These are phyloP conservation scores for Cucumis hystrix DNA, from an alignment of 306 rosid genomes.

Conservation along the genomic window DNA sequence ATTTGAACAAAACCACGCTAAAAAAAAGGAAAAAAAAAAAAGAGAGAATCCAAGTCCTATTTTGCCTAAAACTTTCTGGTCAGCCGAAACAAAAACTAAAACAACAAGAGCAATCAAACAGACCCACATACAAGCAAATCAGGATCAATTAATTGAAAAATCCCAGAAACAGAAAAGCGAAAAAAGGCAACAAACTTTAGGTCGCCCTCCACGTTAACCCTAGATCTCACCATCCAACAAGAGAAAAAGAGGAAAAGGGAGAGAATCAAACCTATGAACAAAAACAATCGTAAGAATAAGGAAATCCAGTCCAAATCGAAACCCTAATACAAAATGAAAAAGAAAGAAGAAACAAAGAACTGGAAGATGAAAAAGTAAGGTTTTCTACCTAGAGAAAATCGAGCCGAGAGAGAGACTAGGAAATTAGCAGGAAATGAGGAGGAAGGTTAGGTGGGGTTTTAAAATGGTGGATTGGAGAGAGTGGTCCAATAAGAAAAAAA, in stretches of 20 bases:
- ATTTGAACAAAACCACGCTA: not conserved
- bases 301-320: not conserved
- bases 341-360: not conserved
- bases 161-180: not conserved
- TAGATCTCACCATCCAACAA: slow-evolving; percentile 5
- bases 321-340: not conserved
- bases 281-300: not conserved
- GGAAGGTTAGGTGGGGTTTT: slow-evolving; percentile 1
- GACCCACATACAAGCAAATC: not conserved
- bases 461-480: not conserved
- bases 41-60: not conserved
- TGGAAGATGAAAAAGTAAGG: not conserved
- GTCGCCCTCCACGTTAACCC: slow-evolving; percentile 2
- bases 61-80: not conserved
- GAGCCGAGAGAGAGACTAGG: not conserved
- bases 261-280: not conserved
- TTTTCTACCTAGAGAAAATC: not conserved
- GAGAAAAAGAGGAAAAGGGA: not conserved
- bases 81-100: not conserved
- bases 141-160: not conserved
- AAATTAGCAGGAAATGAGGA: not conserved
- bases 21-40: not conserved
- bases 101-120: not conserved
- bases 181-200: not conserved
- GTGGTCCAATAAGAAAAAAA: not conserved